Conservation (phyloP, 495 filamentous ascomycete species). For the Hypoxylon perforatum region DNA sequence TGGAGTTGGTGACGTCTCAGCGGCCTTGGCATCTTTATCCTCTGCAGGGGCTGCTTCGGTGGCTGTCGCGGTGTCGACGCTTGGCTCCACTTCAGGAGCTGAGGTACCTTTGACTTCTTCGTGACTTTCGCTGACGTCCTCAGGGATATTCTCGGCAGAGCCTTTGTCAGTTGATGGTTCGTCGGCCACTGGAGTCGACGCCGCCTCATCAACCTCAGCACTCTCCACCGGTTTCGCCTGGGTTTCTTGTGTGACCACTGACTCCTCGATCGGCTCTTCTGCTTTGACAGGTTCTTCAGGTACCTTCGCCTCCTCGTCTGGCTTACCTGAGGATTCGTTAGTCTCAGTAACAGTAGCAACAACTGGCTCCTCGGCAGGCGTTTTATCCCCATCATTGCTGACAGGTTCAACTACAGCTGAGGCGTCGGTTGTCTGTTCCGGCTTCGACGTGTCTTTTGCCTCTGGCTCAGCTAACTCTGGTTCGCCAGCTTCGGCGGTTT, state of each 20-base stretch:
- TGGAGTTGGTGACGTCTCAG: not conserved
- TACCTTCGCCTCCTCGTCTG: not conserved
- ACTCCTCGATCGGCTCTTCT: not conserved
- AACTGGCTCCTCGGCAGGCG: not conserved
- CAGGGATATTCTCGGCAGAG: not conserved
- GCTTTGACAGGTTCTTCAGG: not conserved
- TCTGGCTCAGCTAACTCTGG: not conserved
- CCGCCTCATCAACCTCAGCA: slow-evolving; percentile 13
- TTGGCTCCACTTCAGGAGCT: not conserved
- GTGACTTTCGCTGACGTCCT: not conserved
- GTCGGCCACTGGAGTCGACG: not conserved
- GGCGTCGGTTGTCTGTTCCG: slow-evolving; percentile 3
- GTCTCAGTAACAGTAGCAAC: not conserved
- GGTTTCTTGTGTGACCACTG: not conserved
- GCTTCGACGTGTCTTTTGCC: not conserved
- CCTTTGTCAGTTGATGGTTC: not conserved
- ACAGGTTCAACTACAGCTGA: not conserved
- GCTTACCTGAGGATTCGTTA: not conserved
- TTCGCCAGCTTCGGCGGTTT: slow-evolving; percentile 1
- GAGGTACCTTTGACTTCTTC: not conserved
- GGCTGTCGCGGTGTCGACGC: not conserved
- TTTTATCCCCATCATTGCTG: not conserved
- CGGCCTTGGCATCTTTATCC: not conserved
- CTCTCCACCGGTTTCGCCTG: slow-evolving; percentile 16
- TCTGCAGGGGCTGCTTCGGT: not conserved